Evolutionary conservation across 108 stramenopile species (phyloP).

Genomic region (Cyclotella baltica): DNA sequence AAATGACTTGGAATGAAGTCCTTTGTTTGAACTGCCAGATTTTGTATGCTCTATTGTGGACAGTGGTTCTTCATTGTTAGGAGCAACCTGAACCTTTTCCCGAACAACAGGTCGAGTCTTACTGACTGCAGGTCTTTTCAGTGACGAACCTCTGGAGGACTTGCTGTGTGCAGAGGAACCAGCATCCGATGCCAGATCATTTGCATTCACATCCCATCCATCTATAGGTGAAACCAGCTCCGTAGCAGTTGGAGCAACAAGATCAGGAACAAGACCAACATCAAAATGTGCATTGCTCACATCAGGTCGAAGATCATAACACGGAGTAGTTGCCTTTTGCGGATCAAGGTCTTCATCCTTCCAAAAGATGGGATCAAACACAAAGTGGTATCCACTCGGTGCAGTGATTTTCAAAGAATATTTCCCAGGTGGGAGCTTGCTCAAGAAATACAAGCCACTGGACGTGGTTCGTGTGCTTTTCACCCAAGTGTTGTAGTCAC

Average conservation of each 20-base stretch:
- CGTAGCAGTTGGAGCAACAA: neutral
- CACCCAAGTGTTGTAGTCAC: slow-evolving; percentile 18
- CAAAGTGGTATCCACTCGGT: slow-evolving; percentile 21
- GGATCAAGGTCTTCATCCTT: slow-evolving; percentile 12
- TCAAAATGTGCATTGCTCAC: neutral
- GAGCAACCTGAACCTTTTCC: neutral
- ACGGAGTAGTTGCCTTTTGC: slow-evolving; percentile 1
- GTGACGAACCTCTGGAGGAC: neutral
- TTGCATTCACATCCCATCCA: neutral
- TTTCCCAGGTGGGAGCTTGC: slow-evolving; percentile 3
- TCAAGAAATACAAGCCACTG: slow-evolving; percentile 27
- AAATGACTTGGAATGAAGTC: slow-evolving; percentile 29
- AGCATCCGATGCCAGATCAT: neutral
- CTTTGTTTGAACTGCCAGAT: too few species aligned
- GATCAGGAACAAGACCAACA: slow-evolving; percentile 12
- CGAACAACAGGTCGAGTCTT: neutral
- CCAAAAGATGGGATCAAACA: neutral
- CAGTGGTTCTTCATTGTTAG: neutral
- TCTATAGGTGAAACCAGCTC: neutral
- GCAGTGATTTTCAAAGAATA: slow-evolving; percentile 20
- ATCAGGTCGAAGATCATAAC: slow-evolving; percentile 4
- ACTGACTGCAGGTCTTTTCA: neutral
- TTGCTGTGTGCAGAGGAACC: neutral
- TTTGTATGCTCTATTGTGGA: too few species aligned
- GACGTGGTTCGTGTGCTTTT: slow-evolving; percentile 18